Evolutionary conservation across 257 asterid genomes (phyloP).

Genomic region (Solanum bukasovii): DNA sequence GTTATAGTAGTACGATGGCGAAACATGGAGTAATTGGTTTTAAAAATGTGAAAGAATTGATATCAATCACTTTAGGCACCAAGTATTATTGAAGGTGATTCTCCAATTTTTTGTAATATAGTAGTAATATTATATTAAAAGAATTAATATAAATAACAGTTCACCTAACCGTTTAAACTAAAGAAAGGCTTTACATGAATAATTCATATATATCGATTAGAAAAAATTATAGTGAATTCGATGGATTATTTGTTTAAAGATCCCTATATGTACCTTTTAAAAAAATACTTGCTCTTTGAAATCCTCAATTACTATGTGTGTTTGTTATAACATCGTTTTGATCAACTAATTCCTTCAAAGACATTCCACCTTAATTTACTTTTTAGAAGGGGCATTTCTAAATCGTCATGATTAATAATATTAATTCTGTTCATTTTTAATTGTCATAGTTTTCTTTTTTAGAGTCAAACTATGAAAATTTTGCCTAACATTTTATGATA

Average conservation of each 20-base stretch:
- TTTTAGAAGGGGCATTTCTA: background rate
- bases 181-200: background rate
- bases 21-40: background rate
- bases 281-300: background rate
- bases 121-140: background rate
- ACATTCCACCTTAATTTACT: slow-evolving; percentile 2
- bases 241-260: too few relatives aligned
- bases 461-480: too few relatives aligned
- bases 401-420: background rate
- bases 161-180: too few relatives aligned
- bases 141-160: too few relatives aligned
- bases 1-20: background rate
- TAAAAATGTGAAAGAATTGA: background rate
- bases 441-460: too few relatives aligned
- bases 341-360: background rate
- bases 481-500: too few relatives aligned
- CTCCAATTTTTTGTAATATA: background rate
- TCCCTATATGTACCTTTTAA: background rate
- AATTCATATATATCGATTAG: too few relatives aligned
- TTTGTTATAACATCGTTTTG: slow-evolving; percentile 5
- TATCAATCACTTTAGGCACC: background rate
- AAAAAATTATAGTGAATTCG: too few relatives aligned
- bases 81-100: background rate
- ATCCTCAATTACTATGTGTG: background rate
- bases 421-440: too few relatives aligned